Conservation (phyloP, 2,329 filamentous ascomycete genomes). For the Fusarium xyrophilum region DNA sequence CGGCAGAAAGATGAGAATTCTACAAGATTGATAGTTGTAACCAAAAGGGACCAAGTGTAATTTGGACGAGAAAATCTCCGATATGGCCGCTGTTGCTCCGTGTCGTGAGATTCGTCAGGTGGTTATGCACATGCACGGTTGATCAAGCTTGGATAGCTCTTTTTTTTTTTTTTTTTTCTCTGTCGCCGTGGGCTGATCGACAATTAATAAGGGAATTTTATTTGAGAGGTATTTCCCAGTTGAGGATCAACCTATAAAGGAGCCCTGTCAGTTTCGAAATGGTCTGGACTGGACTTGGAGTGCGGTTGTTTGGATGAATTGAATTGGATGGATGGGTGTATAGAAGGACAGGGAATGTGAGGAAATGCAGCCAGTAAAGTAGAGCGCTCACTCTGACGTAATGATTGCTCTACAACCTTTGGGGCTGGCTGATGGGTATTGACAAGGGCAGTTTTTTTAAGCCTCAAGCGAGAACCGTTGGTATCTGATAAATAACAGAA, state of each 20-base stretch:
- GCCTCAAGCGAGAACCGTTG: constrained; percentile 25
- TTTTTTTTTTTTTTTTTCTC: not conserved
- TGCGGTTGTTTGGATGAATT: constrained; percentile 20
- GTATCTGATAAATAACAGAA: constrained; percentile 26
- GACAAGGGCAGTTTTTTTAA: constrained; percentile 19
- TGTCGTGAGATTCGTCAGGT: constrained; percentile 40
- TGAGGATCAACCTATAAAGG: constrained; percentile 19
- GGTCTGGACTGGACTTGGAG: constrained; percentile 9
- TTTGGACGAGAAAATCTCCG: constrained; percentile 32
- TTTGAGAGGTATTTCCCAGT: constrained; percentile 16
- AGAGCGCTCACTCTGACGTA: constrained; percentile 37
- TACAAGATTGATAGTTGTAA: constrained; percentile 1
- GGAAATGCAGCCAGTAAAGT: constrained; percentile 30
- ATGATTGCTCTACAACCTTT: constrained; percentile 23
- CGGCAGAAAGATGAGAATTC: not conserved
- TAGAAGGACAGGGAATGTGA: constrained; percentile 28
- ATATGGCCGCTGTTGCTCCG: constrained; percentile 24
- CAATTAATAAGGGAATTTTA: constrained; percentile 6
- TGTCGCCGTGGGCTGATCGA: not conserved
- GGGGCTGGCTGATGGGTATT: constrained; percentile 11
- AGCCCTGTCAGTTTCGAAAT: constrained; percentile 24
- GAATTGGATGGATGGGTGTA: constrained; percentile 9
- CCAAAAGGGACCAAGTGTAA: not conserved
- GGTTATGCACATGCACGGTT: constrained; percentile 22
- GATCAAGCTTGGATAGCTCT: constrained; percentile 38